Conservation (phyloP, 257 asterid species). For the Thymus quinquecostatus region DNA sequence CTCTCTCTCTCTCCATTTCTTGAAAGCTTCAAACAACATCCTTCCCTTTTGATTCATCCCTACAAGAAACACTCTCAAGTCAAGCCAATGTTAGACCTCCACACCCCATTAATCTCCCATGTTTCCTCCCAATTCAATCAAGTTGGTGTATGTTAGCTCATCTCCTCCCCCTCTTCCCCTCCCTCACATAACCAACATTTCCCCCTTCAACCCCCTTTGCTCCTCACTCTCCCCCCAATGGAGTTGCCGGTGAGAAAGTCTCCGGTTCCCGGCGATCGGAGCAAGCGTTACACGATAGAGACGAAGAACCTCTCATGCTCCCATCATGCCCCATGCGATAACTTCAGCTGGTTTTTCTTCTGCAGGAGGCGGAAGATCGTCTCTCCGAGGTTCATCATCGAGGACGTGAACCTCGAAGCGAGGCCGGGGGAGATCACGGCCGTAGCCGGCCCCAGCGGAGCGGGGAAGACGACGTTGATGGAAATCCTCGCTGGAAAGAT, state of each 20-base stretch:
- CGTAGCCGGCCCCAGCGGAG: slow-evolving; percentile 92
- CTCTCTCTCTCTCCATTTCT: not conserved
- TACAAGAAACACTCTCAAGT: slow-evolving; percentile 42
- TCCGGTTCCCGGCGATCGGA: slow-evolving; percentile 37
- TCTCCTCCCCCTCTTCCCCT: slow-evolving; percentile 35
- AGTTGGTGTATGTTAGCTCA: slow-evolving; percentile 85
- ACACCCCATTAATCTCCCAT: not conserved
- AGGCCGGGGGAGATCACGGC: slow-evolving; percentile 79
- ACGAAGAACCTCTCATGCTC: slow-evolving; percentile 60
- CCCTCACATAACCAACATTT: slow-evolving; percentile 9
- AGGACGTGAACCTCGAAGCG: slow-evolving; percentile 65
- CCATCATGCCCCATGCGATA: slow-evolving; percentile 30
- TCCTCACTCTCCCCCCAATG: slow-evolving; percentile 41
- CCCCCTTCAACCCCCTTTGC: slow-evolving; percentile 1
- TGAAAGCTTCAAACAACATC: slow-evolving; percentile 30
- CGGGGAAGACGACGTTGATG: slow-evolving; percentile 80
- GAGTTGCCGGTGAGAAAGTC: slow-evolving; percentile 53
- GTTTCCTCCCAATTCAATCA: slow-evolving; percentile 5
- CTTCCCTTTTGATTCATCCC: slow-evolving; percentile 29
- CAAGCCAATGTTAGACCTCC: slow-evolving; percentile 49
- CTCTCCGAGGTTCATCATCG: slow-evolving; percentile 50
- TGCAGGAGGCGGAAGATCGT: slow-evolving; percentile 25
- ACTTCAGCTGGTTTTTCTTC: slow-evolving; percentile 32
- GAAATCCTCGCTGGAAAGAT: slow-evolving; percentile 73
- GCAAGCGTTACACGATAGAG: slow-evolving; percentile 46